Evolutionary conservation across 2,329 filamentous ascomycete genomes (phyloP), one percentile per base, ranked within the genome.

Genomic region (Beauveria scarabaeidicola): DNA sequence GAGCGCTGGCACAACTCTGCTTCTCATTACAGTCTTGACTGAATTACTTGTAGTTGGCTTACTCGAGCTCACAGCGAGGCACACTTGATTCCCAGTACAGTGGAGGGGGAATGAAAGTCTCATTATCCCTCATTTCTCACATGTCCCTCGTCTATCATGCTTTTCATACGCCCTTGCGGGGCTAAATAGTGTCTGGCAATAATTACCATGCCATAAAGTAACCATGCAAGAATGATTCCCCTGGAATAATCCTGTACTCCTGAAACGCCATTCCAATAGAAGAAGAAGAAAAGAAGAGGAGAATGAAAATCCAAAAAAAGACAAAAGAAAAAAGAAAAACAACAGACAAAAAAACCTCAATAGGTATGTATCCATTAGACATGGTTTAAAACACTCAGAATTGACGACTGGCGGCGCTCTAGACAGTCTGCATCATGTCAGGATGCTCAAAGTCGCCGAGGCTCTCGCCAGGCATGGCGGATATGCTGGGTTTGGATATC

Each of bases 401-500:
- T 3, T 15, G 3, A 29, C 6, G 3, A 19, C 52, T 32, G 3
- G n/a, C n/a, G 25, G 13, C 36, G 15, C 21, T 19, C 6, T 40
- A 58, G 21, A 40, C 51, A 25, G 23, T 36, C 41, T 47, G 47
- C 56, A 59, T 54, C 23, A 53, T 41, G 23, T 41, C 47, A 25
- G 56, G 29, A 13, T 52, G 48, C 38, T 52, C 50, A 51, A 59
- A 50, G 17, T 58, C 55, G 21, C 38, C 51, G 1, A 52, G 21
- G 36, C 19, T 46, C 9, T 61, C 55, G 29, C 19, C 23, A 11
- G 53, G 50, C 15, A 55, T 11, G 2, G 46, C 15, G 17, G 47
- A 19, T 15, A 50, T 32, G 50, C 17, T 53, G 6, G 53, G 47
- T 38, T 61, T 61, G 25, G 60, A 36, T 21, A 61, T 53, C 10